phyloP scores from a whole-genome alignment of 73 alveolate genomes.

The Stentor coeruleus region DNA sequence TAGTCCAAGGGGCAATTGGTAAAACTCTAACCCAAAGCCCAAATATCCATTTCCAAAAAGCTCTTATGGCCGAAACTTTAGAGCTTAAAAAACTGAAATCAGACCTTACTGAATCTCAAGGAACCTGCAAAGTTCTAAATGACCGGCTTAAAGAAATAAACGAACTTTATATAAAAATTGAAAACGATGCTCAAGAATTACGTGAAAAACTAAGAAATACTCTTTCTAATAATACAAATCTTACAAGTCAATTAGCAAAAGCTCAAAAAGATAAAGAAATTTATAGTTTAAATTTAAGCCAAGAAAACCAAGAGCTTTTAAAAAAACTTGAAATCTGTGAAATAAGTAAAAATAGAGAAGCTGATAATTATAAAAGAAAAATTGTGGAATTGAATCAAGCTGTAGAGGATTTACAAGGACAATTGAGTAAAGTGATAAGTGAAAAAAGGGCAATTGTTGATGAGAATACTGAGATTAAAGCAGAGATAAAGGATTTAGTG shows the following conservation, averaged over 20 bases:
- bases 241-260: neutral
- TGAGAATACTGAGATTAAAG: neutral
- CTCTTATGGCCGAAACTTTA: neutral
- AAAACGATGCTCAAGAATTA: neutral
- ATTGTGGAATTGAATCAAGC: neutral
- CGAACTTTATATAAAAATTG: neutral
- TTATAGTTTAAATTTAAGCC: too few species aligned
- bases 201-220: neutral
- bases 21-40: neutral
- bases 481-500: neutral
- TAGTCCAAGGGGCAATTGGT: neutral
- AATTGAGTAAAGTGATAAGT: too few species aligned
- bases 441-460: neutral
- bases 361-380: neutral
- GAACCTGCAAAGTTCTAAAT: neutral
- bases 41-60: neutral
- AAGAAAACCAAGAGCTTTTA: neutral
- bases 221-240: neutral
- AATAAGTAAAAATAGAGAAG: neutral
- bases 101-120: neutral
- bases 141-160: neutral
- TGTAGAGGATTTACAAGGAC: neutral
- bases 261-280: neutral
- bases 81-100: neutral
- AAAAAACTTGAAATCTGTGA: neutral